Base-by-base conservation (phyloP, 805 yeast species). In the Saturnispora saitoi region DNA sequence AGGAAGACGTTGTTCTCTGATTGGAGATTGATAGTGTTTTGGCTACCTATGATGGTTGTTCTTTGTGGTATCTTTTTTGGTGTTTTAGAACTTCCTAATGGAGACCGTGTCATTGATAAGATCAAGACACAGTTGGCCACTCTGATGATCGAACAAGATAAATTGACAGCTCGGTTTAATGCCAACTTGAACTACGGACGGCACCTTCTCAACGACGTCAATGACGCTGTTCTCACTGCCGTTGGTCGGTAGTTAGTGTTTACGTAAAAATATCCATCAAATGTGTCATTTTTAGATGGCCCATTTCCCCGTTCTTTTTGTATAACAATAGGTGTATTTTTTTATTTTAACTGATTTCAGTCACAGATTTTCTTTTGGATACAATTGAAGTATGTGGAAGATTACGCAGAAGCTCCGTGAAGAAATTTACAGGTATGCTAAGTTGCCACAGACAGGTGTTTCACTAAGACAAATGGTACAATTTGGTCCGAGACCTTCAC, bases 401-500 rank as follows among this genome's bases (percentile, higher is more conserved):
- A 60, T 77, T 34, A 73, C 80, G 8, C 61, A 65, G 26, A 57
- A 69, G 31, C 70, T 85, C 49, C 69, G 77, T 51, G 76, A 78
- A 31, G 68, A 74, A 58, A 80, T 84, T 50, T 71, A 73, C 58
- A 75, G 72, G 53, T 83, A 80, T 69, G 89, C 95, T 3, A 70
- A 74, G 46, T 73, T 81, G 53, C 84, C 88, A 11, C 93, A 90
- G 41, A 86, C 95, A 2, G 89, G 95, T 1, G 87, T 88, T 3
- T 81, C 89, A 3, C 68, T 88, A 51, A 73, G 88, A 50, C 95
- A 87, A 63, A 87, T 88, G 95, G 96, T 88, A 17, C 93, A 86
- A 61, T 85, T 88, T 68, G 96, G 96, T 3, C 80, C 83, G 9
- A 70, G 75, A 41, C 93, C 95, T 6, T 73, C 78, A 30, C 86